Conservation (phyloP, 306 rosid species). For the Corylus americana region DNA sequence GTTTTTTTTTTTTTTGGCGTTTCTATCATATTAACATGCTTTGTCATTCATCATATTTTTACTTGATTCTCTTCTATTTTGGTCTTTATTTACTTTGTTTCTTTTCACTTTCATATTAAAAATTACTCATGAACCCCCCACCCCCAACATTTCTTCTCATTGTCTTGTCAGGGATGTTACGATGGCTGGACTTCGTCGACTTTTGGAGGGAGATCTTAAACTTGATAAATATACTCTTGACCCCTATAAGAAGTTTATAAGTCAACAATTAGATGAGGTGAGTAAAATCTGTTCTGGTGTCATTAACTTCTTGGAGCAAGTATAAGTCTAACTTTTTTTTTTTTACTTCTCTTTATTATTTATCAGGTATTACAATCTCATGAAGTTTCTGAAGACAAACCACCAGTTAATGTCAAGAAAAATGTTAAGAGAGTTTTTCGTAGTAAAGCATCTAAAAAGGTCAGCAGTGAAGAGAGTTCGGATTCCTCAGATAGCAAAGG, state of each 20-base stretch:
- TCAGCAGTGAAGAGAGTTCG: conserved; percentile 51
- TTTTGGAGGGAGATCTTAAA: conserved; percentile 85
- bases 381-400: conserved; percentile 41
- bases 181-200: conserved; percentile 81
- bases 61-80: conserved; percentile 10
- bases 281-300: conserved; percentile 25
- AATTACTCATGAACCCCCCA: not conserved
- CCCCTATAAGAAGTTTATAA: conserved; percentile 70
- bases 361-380: conserved; percentile 55
- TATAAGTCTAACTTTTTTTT: not conserved
- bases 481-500: conserved; percentile 45
- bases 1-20: not conserved
- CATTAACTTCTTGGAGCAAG: conserved; percentile 22
- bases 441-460: conserved; percentile 57
- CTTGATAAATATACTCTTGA: conserved; percentile 68
- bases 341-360: conserved; percentile 19
- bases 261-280: conserved; percentile 73
- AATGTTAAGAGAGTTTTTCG: conserved; percentile 46
- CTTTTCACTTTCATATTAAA: not conserved
- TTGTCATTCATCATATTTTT: not conserved
- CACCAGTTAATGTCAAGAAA: conserved; percentile 52
- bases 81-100: not conserved
- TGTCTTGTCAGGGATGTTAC: conserved; percentile 60
- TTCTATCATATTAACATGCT: not conserved
- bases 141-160: not conserved